Percentiles rank a stretch among this genome's conserved stretches.
These are phyloP conservation scores for Chlorella vulgaris DNA, from an alignment of 139 green algal species.

Conservation along the genomic window DNA sequence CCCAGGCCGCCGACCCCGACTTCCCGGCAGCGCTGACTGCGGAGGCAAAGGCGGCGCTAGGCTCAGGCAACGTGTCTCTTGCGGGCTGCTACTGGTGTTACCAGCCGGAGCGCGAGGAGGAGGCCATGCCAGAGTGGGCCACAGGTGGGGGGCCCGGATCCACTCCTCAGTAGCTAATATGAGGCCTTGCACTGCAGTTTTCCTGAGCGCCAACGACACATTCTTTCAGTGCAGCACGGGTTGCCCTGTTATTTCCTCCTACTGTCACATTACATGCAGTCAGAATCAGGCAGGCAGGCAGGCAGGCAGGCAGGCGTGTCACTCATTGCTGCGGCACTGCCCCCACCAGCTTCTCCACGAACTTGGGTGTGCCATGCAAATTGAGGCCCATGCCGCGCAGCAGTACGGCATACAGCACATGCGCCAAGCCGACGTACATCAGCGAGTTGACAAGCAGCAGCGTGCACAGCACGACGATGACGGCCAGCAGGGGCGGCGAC, in stretches of 20 bases:
- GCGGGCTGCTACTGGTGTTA: slow-evolving; percentile 21
- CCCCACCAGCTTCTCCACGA: slow-evolving; percentile 23
- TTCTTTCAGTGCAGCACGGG: no score
- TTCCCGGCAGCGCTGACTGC: slow-evolving; percentile 6
- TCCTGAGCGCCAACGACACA: no score
- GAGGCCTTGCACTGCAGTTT: no score
- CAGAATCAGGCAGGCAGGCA: no score
- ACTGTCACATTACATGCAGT: no score
- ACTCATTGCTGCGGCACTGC: neutral
- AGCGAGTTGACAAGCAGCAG: slow-evolving; percentile 73
- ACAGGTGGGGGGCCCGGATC: no score
- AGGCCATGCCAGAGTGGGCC: neutral
- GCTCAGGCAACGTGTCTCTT: neutral
- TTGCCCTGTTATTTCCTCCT: no score
- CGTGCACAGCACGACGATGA: slow-evolving; percentile 60
- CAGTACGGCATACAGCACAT: slow-evolving; percentile 76
- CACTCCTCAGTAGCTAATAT: no score
- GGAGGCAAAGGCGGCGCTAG: slow-evolving; percentile 12
- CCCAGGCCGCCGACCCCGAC: neutral
- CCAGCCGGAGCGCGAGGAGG: slow-evolving; percentile 12
- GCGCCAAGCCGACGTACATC: slow-evolving; percentile 72
- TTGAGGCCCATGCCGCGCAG: slow-evolving; percentile 52
- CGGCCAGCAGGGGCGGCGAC: slow-evolving; percentile 52
- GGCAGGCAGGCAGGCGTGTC: neutral
- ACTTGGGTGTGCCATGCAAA: slow-evolving; percentile 17